Conservation (phyloP, 306 rosid species). For the Purshia tridentata region DNA sequence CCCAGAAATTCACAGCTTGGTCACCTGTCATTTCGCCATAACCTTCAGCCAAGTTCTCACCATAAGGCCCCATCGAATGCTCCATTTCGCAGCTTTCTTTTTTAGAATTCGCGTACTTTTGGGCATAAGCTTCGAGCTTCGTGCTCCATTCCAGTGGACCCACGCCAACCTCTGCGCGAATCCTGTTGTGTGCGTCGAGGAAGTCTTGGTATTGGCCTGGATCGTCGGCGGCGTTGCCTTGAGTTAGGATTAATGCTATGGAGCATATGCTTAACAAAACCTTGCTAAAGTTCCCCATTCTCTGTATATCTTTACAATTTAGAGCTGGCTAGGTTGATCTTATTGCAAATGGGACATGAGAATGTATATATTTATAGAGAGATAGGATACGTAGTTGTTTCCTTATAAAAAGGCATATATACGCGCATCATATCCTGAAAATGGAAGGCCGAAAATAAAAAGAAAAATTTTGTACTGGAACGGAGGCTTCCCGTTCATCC, state of each 20-base stretch:
- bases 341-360: background rate
- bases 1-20: conserved; percentile 16
- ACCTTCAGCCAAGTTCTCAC: conserved; percentile 48
- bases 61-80: conserved; percentile 42
- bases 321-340: too few species aligned
- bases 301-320: too few species aligned
- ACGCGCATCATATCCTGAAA: background rate
- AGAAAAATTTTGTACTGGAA: too few species aligned
- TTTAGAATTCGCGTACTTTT: conserved; percentile 16
- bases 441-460: background rate
- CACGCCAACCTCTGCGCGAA: background rate
- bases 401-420: background rate
- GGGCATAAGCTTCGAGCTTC: conserved; percentile 18
- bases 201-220: background rate
- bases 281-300: background rate
- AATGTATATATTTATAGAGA: background rate
- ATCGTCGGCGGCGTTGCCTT: background rate
- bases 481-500: too few species aligned
- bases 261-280: background rate
- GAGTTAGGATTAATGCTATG: background rate
- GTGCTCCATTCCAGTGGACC: background rate
- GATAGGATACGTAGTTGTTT: background rate
- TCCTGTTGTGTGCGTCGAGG: background rate
- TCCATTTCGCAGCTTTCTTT: conserved; percentile 22
- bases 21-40: conserved; percentile 17